Conservation (phyloP, 2,329 filamentous ascomycete species). For the Amauroascus niger region DNA sequence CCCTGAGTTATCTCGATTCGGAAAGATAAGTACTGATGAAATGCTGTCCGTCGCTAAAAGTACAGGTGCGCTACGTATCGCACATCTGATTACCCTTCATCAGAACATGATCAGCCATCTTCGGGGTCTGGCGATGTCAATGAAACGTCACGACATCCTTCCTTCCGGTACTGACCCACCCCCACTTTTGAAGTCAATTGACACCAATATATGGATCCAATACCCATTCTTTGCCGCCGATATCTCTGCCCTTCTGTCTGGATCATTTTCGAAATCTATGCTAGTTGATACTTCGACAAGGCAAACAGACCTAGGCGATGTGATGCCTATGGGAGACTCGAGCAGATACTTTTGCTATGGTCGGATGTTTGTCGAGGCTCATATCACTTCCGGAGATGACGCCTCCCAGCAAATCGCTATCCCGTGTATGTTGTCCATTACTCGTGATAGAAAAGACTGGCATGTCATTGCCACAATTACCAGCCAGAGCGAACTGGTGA, state of each 20-base stretch:
- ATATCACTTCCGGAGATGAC: conserved; percentile 61
- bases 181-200: conserved; percentile 62
- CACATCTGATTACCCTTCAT: conserved; percentile 42
- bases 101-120: conserved; percentile 54
- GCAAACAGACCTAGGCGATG: conserved; percentile 46
- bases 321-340: conserved; percentile 69
- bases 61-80: conserved; percentile 38
- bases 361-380: conserved; percentile 63
- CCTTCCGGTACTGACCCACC: conserved; percentile 54
- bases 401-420: conserved; percentile 59
- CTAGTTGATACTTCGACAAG: conserved; percentile 41
- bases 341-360: conserved; percentile 66
- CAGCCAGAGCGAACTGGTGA: conserved; percentile 69
- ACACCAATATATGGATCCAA: conserved; percentile 71
- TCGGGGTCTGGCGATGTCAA: conserved; percentile 66
- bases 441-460: conserved; percentile 59
- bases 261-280: conserved; percentile 39
- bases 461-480: conserved; percentile 63
- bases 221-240: conserved; percentile 67
- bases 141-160: conserved; percentile 73
- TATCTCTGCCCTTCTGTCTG: conserved; percentile 59
- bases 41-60: conserved; percentile 34
- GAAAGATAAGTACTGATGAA: conserved; percentile 32
- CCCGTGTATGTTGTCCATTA: conserved; percentile 64
- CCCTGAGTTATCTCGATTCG: conserved; percentile 33